phyloP scores from a whole-genome alignment of 2,329 filamentous ascomycete genomes.

The Onygenales sp. region DNA sequence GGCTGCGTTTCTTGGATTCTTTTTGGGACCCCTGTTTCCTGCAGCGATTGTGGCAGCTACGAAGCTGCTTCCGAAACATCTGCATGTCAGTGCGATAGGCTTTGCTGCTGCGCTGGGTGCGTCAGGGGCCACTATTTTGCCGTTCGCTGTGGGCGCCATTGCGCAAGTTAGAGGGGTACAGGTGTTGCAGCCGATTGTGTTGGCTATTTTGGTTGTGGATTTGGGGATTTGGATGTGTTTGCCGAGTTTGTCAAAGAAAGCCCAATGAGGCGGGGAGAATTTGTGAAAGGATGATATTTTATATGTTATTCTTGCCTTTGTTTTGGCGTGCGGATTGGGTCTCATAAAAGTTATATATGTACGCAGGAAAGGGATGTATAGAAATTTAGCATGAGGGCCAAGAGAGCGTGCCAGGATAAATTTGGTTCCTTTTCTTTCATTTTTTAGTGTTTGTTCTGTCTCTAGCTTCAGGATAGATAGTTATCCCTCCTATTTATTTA shows the following conservation, averaged over 20 bases:
- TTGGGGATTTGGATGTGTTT: conserved; percentile 40
- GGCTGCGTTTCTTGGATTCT: conserved; percentile 65
- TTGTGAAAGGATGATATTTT: too few relatives aligned
- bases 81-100: conserved; percentile 72
- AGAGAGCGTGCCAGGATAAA: too few relatives aligned
- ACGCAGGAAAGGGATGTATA: too few relatives aligned
- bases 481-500: too few relatives aligned
- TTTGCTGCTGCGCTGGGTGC: conserved; percentile 73
- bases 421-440: too few relatives aligned
- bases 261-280: too few relatives aligned
- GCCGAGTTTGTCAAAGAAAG: conserved; percentile 15
- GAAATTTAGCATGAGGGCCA: too few relatives aligned
- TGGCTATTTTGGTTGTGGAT: conserved; percentile 44
- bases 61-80: conserved; percentile 60
- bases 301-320: too few relatives aligned
- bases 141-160: conserved; percentile 37
- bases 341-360: too few relatives aligned
- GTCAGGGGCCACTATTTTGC: conserved; percentile 48
- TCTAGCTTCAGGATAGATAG: too few relatives aligned
- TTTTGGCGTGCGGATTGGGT: too few relatives aligned
- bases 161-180: conserved; percentile 48
- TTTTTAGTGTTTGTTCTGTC: too few relatives aligned
- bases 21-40: conserved; percentile 70
- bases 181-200: conserved; percentile 51
- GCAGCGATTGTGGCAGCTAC: conserved; percentile 64